Base-by-base conservation (phyloP, 2,329 filamentous ascomycete genomes). In the Iodosphaeria phyllophila region DNA sequence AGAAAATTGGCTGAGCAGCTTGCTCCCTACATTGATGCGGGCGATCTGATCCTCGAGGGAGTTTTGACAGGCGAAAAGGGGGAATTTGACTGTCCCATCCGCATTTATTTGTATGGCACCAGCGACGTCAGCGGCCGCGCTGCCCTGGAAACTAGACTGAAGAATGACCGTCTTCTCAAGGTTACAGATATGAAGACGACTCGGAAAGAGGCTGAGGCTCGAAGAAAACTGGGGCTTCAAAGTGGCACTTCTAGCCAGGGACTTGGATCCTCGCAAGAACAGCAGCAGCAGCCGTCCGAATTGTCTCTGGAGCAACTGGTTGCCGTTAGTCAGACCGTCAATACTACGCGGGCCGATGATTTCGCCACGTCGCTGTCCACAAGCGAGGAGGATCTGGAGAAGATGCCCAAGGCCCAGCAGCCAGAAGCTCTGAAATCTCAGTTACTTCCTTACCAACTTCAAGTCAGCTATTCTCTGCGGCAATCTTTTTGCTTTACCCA, bases 401-500 rank as follows among this genome's bases (percentile, higher is more conserved):
- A 66, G 21, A 68, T 92, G 68, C 74, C 77, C 1, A 66, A 67
- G 56, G 77, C 74, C 3, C 47, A 64, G 4, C 76, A 82, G 35
- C 83, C 83, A 0, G 38, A 52, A 5, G 51, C 56, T 5, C 52
- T 92, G 20, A 52, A 60, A 13, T 76, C 80, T 0, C 52, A 64
- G 19, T 54, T 92, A 24, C 58, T 92, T 29, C 74, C 79, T 2
- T 89, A 91, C 46, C 83, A 92, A 41, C 64, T 68, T 24, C 68
- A 69, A 46, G 60, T 60, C 39, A 31, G 44, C 29, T 9, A 21
- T 20, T 15, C n/a, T 11, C n/a, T 13, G 7, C 8, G 5, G 19
- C 5, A n/a, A n/a, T n/a, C n/a, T n/a, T n/a, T n/a, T n/a, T n/a
- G n/a, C n/a, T n/a, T n/a, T n/a, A n/a, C n/a, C n/a, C n/a, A n/a